phyloP scores from a whole-genome alignment of 208 protist genomes.

The Lotmaria passim region DNA sequence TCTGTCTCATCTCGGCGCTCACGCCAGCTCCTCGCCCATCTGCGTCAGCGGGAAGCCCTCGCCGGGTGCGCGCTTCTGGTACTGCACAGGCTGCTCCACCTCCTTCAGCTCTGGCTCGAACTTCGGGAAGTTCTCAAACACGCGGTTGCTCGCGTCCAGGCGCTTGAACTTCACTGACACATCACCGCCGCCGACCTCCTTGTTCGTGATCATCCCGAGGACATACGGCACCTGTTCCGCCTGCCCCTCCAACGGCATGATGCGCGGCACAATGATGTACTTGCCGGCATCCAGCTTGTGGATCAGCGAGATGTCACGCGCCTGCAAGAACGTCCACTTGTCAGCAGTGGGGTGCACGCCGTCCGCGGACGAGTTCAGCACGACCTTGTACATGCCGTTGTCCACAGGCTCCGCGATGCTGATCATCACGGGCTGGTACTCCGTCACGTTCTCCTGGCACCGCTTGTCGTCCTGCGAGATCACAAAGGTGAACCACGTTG shows the following conservation, averaged over 20 bases:
- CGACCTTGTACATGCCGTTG: constrained; percentile 59
- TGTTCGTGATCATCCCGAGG: constrained; percentile 61
- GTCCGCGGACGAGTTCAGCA: constrained; percentile 78
- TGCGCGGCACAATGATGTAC: constrained; percentile 77
- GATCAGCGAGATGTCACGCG: constrained; percentile 78
- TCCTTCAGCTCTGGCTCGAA: constrained; percentile 58
- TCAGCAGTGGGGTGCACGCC: constrained; percentile 55
- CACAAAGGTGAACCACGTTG: constrained; percentile 71
- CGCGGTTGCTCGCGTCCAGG: constrained; percentile 66
- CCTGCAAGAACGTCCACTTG: constrained; percentile 84
- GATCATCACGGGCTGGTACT: constrained; percentile 87
- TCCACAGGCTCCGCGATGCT: constrained; percentile 67
- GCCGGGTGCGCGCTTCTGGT: constrained; percentile 68
- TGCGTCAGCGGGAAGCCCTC: constrained; percentile 62
- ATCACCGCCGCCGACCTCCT: constrained; percentile 53
- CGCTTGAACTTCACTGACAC: constrained; percentile 64
- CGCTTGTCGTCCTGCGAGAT: constrained; percentile 83
- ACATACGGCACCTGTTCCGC: constrained; percentile 57
- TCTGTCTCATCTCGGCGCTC: no score
- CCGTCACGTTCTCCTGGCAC: constrained; percentile 36
- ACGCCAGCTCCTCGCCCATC: constrained; percentile 41
- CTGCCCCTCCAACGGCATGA: constrained; percentile 48
- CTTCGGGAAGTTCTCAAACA: constrained; percentile 87
- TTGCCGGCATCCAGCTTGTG: constrained; percentile 70
- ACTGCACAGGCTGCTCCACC: constrained; percentile 55